Evolutionary conservation across 495 filamentous ascomycete genomes (phyloP).

Genomic region (Penicillium daleae): DNA sequence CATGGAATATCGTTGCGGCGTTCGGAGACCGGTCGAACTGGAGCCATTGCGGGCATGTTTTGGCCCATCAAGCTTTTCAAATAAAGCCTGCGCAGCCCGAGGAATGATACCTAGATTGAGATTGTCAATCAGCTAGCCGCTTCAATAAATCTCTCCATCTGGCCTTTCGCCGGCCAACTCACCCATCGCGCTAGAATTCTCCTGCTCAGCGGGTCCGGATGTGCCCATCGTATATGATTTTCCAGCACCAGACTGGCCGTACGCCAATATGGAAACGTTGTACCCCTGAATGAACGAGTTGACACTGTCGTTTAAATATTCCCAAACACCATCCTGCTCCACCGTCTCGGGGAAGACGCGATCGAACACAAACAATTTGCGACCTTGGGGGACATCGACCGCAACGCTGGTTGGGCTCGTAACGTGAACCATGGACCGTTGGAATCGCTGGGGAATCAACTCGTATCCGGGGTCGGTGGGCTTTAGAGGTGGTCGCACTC

Average conservation of each 20-base stretch:
- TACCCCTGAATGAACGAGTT: slow-evolving; percentile 92
- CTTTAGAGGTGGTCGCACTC: slow-evolving; percentile 86
- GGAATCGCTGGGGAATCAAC: slow-evolving; percentile 93
- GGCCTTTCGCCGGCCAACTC: slow-evolving; percentile 20
- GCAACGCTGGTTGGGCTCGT: slow-evolving; percentile 80
- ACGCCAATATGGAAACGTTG: slow-evolving; percentile 97
- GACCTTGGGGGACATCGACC: slow-evolving; percentile 88
- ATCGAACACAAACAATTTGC: slow-evolving; percentile 95
- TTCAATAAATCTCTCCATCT: slow-evolving; percentile 9
- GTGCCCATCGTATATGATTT: slow-evolving; percentile 99
- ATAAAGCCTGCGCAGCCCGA: slow-evolving; percentile 83
- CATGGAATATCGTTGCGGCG: slow-evolving; percentile 81
- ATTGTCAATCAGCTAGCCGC: slow-evolving; percentile 4
- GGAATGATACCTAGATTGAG: slow-evolving; percentile 78
- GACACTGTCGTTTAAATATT: slow-evolving; percentile 90
- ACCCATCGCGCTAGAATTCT: slow-evolving; percentile 79
- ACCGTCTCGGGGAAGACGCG: slow-evolving; percentile 86
- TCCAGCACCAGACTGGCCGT: slow-evolving; percentile 98
- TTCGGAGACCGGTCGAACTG: slow-evolving; percentile 76
- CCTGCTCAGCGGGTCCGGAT: slow-evolving; percentile 81
- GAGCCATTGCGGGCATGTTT: slow-evolving; percentile 53
- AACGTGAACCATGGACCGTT: slow-evolving; percentile 88
- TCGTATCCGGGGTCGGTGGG: slow-evolving; percentile 89
- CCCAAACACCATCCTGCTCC: slow-evolving; percentile 90
- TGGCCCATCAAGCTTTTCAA: slow-evolving; percentile 76